Percentiles rank a stretch among this genome's conserved stretches.
Evolutionary conservation across 2,329 filamentous ascomycete genomes (phyloP).

Genomic region (Colletotrichum sojae): DNA sequence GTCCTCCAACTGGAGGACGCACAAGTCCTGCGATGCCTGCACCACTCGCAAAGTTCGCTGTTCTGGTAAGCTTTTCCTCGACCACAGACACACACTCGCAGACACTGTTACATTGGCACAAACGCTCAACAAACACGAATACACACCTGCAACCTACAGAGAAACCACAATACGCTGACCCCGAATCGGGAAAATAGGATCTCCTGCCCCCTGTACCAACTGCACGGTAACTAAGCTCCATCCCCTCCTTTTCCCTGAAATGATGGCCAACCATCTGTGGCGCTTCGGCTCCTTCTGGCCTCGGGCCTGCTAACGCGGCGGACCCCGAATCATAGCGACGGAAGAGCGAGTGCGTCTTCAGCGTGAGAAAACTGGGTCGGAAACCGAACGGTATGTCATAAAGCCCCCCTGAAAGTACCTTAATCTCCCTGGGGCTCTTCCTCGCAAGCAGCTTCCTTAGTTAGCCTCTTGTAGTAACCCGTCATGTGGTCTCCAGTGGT

Average conservation of each 20-base stretch:
- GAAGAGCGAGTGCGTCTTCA: slow-evolving; percentile 45
- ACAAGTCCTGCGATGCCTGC: slow-evolving; percentile 55
- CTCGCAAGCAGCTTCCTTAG: no score
- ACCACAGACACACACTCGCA: no score
- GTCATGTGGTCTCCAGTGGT: slow-evolving; percentile 20
- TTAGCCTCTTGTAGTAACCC: not conserved
- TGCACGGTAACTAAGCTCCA: slow-evolving; percentile 44
- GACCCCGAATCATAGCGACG: slow-evolving; percentile 23
- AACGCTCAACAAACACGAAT: no score
- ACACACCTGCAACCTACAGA: no score
- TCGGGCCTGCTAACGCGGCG: not conserved
- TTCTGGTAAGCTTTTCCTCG: slow-evolving; percentile 45
- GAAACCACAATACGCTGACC: no score
- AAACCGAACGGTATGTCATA: slow-evolving; percentile 43
- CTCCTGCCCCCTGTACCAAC: slow-evolving; percentile 45
- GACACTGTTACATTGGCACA: no score
- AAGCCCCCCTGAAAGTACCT: no score
- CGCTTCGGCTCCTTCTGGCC: not conserved
- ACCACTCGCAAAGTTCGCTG: slow-evolving; percentile 57
- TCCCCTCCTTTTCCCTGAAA: no score
- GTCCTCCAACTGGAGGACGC: slow-evolving; percentile 17
- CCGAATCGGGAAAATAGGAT: not conserved
- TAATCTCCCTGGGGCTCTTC: no score
- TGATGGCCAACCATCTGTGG: not conserved
- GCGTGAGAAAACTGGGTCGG: slow-evolving; percentile 44